Base-by-base conservation (phyloP, 164 flowering plant species). In the Cinnamomum micranthum region DNA sequence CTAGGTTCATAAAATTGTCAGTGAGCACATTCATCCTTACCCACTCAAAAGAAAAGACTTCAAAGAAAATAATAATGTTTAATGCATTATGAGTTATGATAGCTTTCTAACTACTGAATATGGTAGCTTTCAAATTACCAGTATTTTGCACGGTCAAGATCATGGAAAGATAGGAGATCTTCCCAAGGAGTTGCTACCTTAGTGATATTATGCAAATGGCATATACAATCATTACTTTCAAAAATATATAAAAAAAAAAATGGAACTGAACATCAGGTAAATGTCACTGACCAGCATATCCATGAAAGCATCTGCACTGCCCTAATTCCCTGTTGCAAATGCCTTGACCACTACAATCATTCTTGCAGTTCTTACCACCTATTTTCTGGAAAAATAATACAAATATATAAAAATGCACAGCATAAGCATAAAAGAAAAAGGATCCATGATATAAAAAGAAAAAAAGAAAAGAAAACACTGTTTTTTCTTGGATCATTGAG, bases 261-360 rank as follows among this genome's bases (percentile, higher is more conserved):
- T 47, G 31, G n/a, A 67, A 55, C 15, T 50, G 23, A 60, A 60
- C n/a, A 59, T 22, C 58, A 15, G 22, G 24, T 50, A 41, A 70
- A 24, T 12, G 12, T 41, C 71, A 87, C 96, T 84, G 47, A 92
- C 99, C 99, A 62, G 74, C 72, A 75, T 71, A 95, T 75, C 99
- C 99, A 84, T 92, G 99, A 84, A 93, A 95, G 81, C 99, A 95
- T 24, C 93, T 87, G 81, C 99, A 95, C 75, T 88, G 85, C 75
- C 98, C 97, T 74, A 92, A 81, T 81, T 92, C 97, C 74, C 73
- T 83, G 77, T 95, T 95, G 75, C 99, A 95, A 80, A 93, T 83
- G 35, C 99, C 99, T 81, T 88, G 97, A 82, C 93, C 92, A 79
- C 90, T 89, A 75, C 99, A 95, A 67, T 90, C 86, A 74, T 87